Evolutionary conservation across 2,329 filamentous ascomycete species (phyloP).

Genomic region (Pestalotiopsis sp.): DNA sequence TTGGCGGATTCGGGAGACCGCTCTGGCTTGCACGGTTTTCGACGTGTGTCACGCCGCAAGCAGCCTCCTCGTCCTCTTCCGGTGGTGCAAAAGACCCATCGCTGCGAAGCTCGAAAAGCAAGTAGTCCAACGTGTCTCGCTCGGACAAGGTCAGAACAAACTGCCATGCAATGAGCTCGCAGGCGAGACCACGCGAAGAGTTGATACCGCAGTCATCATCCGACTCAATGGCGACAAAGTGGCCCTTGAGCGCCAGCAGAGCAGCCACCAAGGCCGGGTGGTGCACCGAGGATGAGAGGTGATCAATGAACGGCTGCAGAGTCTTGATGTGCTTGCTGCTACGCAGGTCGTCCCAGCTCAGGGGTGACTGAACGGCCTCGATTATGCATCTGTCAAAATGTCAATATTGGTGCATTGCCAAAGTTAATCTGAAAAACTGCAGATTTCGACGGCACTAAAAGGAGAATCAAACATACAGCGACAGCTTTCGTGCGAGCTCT

Average conservation of each 20-base stretch:
- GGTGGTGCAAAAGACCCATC: background rate
- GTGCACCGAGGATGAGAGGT: background rate
- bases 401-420: background rate
- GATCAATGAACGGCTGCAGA: background rate
- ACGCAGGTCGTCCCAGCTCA: conserved; percentile 7
- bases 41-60: background rate
- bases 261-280: conserved; percentile 2
- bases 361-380: background rate
- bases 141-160: conserved; percentile 7
- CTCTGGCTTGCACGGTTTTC: background rate
- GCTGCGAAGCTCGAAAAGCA: background rate
- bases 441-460: background rate
- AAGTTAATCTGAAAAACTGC: background rate
- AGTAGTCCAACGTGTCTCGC: conserved; percentile 4
- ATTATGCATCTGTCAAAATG: conserved; percentile 1
- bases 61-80: conserved; percentile 1
- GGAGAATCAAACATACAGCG: background rate
- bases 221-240: background rate
- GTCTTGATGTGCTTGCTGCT: conserved; percentile 6
- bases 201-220: conserved; percentile 9
- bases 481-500: background rate
- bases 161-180: conserved; percentile 5
- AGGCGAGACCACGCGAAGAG: background rate
- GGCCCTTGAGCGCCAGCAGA: conserved; percentile 4
- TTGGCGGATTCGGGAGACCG: background rate